phyloP scores from a whole-genome alignment of 2,329 filamentous ascomycete species.

The Thielaviopsis musarum region DNA sequence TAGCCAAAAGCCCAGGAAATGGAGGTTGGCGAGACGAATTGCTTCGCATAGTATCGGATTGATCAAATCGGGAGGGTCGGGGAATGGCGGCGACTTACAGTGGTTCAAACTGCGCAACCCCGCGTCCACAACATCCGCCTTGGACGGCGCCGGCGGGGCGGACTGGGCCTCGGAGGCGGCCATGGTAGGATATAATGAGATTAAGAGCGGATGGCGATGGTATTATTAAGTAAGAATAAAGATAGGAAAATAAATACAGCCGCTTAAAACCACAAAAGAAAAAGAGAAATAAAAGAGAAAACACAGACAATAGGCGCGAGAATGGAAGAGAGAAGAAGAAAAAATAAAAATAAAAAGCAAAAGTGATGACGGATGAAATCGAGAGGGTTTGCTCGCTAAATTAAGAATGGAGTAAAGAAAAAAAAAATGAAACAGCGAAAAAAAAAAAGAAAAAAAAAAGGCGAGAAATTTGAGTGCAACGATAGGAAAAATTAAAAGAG shows the following conservation, averaged over 20 bases:
- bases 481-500: too few relatives aligned
- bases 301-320: neutral
- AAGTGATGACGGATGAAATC: neutral
- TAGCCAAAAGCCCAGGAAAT: too few relatives aligned
- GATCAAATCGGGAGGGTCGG: too few relatives aligned
- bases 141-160: constrained; percentile 11
- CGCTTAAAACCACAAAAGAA: neutral
- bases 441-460: too few relatives aligned
- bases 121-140: constrained; percentile 37
- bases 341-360: neutral
- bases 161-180: constrained; percentile 6
- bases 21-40: too few relatives aligned
- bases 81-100: constrained; percentile 32
- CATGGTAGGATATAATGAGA: constrained; percentile 4
- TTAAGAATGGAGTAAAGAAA: too few relatives aligned
- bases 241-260: neutral
- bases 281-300: neutral
- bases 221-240: neutral
- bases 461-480: too few relatives aligned
- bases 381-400: too few relatives aligned
- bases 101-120: constrained; percentile 68
- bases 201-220: neutral
- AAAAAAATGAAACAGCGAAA: too few relatives aligned
- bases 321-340: neutral
- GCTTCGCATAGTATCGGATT: too few relatives aligned